phyloP scores from a whole-genome alignment of 2,329 filamentous ascomycete genomes.

The Lasiodiplodia hormozganensis region DNA sequence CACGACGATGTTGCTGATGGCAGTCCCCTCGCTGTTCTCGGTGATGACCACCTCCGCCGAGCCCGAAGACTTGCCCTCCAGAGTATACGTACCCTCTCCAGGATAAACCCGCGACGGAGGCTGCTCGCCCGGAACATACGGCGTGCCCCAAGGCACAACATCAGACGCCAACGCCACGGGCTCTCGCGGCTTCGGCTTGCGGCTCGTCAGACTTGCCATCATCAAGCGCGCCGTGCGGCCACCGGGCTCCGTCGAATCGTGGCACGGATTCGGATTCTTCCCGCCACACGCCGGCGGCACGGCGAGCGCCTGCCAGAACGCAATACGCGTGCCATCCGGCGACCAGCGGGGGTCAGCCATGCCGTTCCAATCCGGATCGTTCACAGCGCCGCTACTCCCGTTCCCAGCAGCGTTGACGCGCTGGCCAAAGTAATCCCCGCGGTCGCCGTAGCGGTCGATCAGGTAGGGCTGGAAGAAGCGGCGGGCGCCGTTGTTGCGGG shows the following conservation, averaged over 20 bases:
- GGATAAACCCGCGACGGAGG: neutral
- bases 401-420: conserved; percentile 48
- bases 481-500: conserved; percentile 55
- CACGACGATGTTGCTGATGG: conserved; percentile 41
- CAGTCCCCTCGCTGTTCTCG: neutral
- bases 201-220: conserved; percentile 48
- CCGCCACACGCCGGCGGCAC: conserved; percentile 53
- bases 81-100: conserved; percentile 30
- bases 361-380: conserved; percentile 58
- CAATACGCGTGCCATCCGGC: conserved; percentile 51
- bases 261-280: conserved; percentile 51
- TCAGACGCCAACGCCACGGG: conserved; percentile 39
- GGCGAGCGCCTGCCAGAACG: conserved; percentile 52
- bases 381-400: conserved; percentile 44
- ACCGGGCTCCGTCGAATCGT: conserved; percentile 48
- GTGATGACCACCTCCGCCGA: conserved; percentile 35
- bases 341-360: conserved; percentile 54
- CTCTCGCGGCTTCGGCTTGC: conserved; percentile 37
- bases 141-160: conserved; percentile 45
- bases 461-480: conserved; percentile 57
- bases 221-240: conserved; percentile 51
- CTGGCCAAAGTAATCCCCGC: conserved; percentile 54
- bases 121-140: conserved; percentile 37
- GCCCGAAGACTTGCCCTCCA: conserved; percentile 32
- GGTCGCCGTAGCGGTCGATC: conserved; percentile 54